Conservation (phyloP, 306 rosid genomes). For the Cicer bijugum region DNA sequence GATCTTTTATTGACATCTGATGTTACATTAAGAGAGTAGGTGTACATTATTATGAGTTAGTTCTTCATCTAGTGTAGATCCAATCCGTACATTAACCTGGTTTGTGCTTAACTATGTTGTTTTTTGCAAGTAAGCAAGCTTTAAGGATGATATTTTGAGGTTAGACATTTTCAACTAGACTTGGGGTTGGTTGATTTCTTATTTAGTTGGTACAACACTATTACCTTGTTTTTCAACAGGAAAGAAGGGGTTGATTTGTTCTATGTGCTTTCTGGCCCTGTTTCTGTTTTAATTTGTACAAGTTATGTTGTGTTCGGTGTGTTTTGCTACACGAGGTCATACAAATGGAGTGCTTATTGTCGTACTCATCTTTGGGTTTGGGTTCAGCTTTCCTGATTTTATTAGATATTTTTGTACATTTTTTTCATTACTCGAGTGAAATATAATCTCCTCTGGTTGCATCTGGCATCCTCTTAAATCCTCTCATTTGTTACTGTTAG, state of each 20-base stretch:
- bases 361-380: slow-evolving; percentile 12
- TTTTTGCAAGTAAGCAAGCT: neutral
- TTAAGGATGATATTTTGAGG: slow-evolving; percentile 24
- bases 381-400: slow-evolving; percentile 23
- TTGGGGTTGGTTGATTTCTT: slow-evolving; percentile 27
- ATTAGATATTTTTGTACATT: slow-evolving; percentile 22
- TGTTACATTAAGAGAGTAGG: slow-evolving; percentile 19
- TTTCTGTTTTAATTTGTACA: neutral
- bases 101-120: neutral
- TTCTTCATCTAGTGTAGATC: slow-evolving; percentile 27
- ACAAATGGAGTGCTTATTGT: slow-evolving; percentile 25
- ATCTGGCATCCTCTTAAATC: slow-evolving; percentile 10
- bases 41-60: slow-evolving; percentile 29
- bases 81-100: slow-evolving; percentile 4
- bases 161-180: neutral
- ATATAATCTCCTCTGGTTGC: neutral
- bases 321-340: slow-evolving; percentile 2
- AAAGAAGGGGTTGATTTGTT: slow-evolving; percentile 22
- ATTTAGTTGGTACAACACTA: slow-evolving; percentile 5
- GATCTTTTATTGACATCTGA: slow-evolving; percentile 25
- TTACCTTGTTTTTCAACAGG: slow-evolving; percentile 35
- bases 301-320: slow-evolving; percentile 15
- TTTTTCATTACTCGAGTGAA: slow-evolving; percentile 6
- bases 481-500: slow-evolving; percentile 28
- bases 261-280: slow-evolving; percentile 6